phyloP scores from a whole-genome alignment of 768 basidiomycete genomes.

The Mycena sanguinolenta region DNA sequence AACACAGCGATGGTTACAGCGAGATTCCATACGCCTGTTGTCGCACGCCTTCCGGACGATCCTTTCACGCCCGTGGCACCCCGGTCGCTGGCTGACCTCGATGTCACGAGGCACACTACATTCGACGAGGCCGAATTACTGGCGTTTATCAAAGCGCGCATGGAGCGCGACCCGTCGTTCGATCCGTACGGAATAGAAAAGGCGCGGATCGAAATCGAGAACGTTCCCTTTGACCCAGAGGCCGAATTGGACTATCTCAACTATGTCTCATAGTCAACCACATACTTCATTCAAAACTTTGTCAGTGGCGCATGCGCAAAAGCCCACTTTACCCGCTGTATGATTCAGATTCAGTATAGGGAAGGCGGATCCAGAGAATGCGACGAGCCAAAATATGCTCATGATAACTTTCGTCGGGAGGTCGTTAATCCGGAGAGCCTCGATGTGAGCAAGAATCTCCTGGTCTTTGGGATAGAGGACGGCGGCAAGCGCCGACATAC shows the following conservation, averaged over 20 bases:
- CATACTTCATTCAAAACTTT: too few species aligned
- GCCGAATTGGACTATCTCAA: conserved; percentile 13
- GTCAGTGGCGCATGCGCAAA: too few species aligned
- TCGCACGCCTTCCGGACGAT: neutral
- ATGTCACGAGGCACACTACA: neutral
- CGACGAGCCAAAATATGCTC: too few species aligned
- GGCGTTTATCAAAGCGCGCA: neutral
- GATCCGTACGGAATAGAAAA: conserved; percentile 23
- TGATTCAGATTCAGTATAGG: too few species aligned
- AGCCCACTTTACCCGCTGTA: too few species aligned
- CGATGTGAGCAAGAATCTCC: too few species aligned
- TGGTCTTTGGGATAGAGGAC: too few species aligned
- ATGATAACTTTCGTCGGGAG: too few species aligned
- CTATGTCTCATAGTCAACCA: neutral
- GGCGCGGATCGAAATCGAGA: conserved; percentile 15
- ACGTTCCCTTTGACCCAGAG: conserved; percentile 8
- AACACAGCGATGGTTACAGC: conserved; percentile 18
- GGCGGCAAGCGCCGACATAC: too few species aligned
- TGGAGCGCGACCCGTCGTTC: neutral
- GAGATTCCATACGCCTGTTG: conserved; percentile 1
- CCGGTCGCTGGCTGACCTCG: conserved; percentile 19
- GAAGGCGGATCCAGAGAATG: too few species aligned
- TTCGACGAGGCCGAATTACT: neutral
- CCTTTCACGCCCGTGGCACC: conserved; percentile 11
- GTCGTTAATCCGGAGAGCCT: too few species aligned